Percentiles rank a stretch among this genome's conserved stretches.
Conservation (phyloP, 106 monocot genomes). For the Alisma plantagoaquatica region DNA sequence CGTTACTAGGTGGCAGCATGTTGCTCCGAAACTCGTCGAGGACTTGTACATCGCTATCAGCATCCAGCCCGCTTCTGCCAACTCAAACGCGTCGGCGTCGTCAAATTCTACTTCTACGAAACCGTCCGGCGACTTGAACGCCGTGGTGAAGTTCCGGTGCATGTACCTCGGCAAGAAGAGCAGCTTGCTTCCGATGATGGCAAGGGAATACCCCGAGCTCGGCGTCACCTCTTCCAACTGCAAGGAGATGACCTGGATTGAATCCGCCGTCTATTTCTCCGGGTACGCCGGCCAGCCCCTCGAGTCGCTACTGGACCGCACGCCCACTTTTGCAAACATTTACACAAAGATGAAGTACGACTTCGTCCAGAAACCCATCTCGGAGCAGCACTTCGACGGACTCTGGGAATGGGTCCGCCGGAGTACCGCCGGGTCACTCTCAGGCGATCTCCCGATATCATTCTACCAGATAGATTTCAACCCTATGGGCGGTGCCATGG, state of each 20-base stretch:
- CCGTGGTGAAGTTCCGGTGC: neutral
- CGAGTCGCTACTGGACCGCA: neutral
- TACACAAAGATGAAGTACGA: slow-evolving; percentile 3
- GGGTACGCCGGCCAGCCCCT: neutral
- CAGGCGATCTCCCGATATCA: slow-evolving; percentile 5
- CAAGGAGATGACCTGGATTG: slow-evolving; percentile 1
- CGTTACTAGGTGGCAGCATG: neutral
- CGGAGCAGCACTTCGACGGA: neutral
- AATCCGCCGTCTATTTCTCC: neutral
- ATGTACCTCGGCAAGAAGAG: neutral
- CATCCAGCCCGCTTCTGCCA: no score
- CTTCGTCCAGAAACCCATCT: neutral
- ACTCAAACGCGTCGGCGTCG: neutral
- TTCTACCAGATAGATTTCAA: neutral
- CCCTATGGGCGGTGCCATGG: neutral
- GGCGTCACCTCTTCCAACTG: neutral
- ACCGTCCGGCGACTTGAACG: neutral
- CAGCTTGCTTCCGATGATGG: neutral
- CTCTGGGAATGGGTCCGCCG: no score
- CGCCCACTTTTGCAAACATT: no score
- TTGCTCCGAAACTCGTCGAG: neutral
- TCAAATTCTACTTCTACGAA: no score
- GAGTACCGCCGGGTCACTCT: neutral
- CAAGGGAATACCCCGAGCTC: neutral
- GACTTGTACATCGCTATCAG: neutral